Percentiles rank a stretch among this genome's conserved stretches.
Evolutionary conservation across 2,329 filamentous ascomycete genomes (phyloP).

Genomic region (Thyridium curvatum): DNA sequence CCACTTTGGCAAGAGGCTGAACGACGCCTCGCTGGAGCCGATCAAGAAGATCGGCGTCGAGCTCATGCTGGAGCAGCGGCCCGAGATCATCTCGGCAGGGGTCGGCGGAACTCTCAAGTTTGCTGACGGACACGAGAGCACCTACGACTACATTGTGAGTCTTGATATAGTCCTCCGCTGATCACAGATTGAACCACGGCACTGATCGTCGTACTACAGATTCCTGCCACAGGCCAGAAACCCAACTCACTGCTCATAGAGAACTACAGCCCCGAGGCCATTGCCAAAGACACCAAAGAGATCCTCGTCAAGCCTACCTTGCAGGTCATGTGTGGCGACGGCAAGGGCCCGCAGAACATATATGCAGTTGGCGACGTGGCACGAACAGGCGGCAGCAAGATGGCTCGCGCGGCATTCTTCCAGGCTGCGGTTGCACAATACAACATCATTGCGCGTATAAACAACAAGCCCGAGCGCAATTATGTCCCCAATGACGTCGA

Average conservation of each 20-base stretch:
- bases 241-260: slow-evolving; percentile 46
- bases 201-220: slow-evolving; percentile 23
- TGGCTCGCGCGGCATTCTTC: slow-evolving; percentile 45
- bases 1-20: slow-evolving; percentile 37
- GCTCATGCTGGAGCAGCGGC: slow-evolving; percentile 44
- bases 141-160: too few species aligned
- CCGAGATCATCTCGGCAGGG: slow-evolving; percentile 25
- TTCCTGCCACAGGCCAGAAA: slow-evolving; percentile 53
- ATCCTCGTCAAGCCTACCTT: slow-evolving; percentile 50
- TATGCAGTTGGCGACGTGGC: slow-evolving; percentile 62
- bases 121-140: too few species aligned
- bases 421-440: slow-evolving; percentile 47
- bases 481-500: slow-evolving; percentile 41
- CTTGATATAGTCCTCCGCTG: slow-evolving; percentile 1
- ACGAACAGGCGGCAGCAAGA: slow-evolving; percentile 41
- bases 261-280: slow-evolving; percentile 31
- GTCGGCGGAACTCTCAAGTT: slow-evolving; percentile 34
- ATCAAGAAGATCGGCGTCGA: slow-evolving; percentile 22
- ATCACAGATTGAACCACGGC: too few species aligned
- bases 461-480: slow-evolving; percentile 25
- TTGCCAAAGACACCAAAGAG: slow-evolving; percentile 36
- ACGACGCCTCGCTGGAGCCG: slow-evolving; percentile 21
- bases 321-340: slow-evolving; percentile 40
- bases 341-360: slow-evolving; percentile 35
- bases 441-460: slow-evolving; percentile 45